Percentiles rank a stretch among this genome's conserved stretches.
Evolutionary conservation across 345 rosid genomes (phyloP).

Genomic region (Trapa incisa): DNA sequence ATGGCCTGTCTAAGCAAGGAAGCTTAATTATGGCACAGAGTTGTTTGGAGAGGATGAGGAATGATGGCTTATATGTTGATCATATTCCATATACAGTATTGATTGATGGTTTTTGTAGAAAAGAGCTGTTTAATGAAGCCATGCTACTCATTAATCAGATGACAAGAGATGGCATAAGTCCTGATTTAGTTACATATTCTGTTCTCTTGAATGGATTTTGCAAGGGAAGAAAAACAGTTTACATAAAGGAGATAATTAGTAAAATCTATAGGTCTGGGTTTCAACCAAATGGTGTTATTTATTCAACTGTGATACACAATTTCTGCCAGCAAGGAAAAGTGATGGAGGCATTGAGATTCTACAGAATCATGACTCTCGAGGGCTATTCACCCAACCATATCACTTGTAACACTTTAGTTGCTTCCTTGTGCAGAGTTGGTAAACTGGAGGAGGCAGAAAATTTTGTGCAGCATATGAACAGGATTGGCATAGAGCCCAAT

Average conservation of each 20-base stretch:
- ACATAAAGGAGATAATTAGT: slow-evolving; percentile 50
- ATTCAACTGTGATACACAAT: slow-evolving; percentile 46
- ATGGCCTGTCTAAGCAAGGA: slow-evolving; percentile 54
- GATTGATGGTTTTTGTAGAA: slow-evolving; percentile 67
- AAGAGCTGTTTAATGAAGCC: slow-evolving; percentile 49
- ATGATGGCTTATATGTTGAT: slow-evolving; percentile 35
- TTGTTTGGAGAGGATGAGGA: slow-evolving; percentile 57
- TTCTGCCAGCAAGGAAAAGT: slow-evolving; percentile 39
- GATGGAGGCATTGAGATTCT: slow-evolving; percentile 47
- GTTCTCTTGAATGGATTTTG: slow-evolving; percentile 69
- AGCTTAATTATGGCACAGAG: slow-evolving; percentile 47
- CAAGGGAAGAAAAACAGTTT: slow-evolving; percentile 31
- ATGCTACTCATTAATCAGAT: slow-evolving; percentile 38
- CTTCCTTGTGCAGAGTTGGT: slow-evolving; percentile 61
- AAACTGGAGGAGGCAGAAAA: slow-evolving; percentile 51
- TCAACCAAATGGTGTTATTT: slow-evolving; percentile 44
- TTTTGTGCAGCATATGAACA: slow-evolving; percentile 45
- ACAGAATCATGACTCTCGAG: slow-evolving; percentile 39
- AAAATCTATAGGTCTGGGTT: slow-evolving; percentile 54
- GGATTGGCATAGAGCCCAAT: slow-evolving; percentile 31
- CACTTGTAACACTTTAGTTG: slow-evolving; percentile 39
- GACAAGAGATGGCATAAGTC: slow-evolving; percentile 44
- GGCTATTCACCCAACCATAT: slow-evolving; percentile 39
- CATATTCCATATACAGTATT: slow-evolving; percentile 49
- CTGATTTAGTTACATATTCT: slow-evolving; percentile 69